A percentile compares a stretch with the other conserved stretches of the same genome.
Evolutionary conservation across 805 yeast species (phyloP).

Genomic region (Yamadazyma ubonensis): DNA sequence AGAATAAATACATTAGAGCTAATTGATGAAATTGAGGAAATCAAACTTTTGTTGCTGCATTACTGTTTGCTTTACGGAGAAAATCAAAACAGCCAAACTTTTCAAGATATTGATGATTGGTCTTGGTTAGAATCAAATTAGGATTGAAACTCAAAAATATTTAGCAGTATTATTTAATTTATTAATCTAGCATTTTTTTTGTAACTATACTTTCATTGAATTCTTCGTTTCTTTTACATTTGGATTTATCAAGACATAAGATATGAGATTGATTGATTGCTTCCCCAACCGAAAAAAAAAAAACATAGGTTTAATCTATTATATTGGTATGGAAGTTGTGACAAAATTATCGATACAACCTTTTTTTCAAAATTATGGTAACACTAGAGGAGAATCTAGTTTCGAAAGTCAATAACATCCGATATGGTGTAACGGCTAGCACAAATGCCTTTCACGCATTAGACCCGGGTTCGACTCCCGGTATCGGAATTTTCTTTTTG

Average conservation of each 20-base stretch:
- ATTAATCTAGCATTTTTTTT: too few relatives aligned
- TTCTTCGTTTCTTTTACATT: too few relatives aligned
- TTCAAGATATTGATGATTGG: constrained; percentile 4
- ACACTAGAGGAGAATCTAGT: too few relatives aligned
- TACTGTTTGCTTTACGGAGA: constrained; percentile 48
- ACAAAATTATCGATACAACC: too few relatives aligned
- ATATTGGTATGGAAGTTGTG: too few relatives aligned
- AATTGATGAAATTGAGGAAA: constrained; percentile 75
- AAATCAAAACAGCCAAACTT: background rate
- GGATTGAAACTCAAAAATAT: background rate
- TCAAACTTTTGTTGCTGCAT: constrained; percentile 58
- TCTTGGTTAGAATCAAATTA: background rate
- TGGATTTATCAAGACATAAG: too few relatives aligned
- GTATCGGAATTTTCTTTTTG: constrained; percentile 56
- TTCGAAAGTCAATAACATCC: constrained; percentile 21
- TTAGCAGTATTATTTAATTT: too few relatives aligned
- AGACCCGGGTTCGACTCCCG: constrained; percentile 85
- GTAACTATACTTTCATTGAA: too few relatives aligned
- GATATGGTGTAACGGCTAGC: constrained; percentile 56
- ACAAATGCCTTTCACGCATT: constrained; percentile 56
- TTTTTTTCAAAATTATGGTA: too few relatives aligned
- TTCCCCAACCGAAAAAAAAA: too few relatives aligned
- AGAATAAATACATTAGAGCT: constrained; percentile 58
- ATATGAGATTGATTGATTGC: too few relatives aligned
- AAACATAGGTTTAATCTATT: background rate